Conservation (phyloP, 352 stramenopile species). For the Phytophthora constricta region DNA sequence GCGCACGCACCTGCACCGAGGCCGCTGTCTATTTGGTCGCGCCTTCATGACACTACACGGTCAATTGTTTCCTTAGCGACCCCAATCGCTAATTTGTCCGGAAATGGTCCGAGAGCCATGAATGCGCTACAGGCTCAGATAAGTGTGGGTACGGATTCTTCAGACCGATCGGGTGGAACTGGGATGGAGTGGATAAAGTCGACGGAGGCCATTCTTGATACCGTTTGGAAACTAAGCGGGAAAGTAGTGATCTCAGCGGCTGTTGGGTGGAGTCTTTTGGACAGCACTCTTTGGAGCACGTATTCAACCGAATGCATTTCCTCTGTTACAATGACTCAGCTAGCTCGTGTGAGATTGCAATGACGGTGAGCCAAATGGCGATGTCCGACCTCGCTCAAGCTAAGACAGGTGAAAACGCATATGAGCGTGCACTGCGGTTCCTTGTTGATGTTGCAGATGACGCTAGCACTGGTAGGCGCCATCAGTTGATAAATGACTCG, state of each 20-base stretch:
- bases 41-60: slow-evolving; percentile 40
- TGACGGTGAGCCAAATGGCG: slow-evolving; percentile 61
- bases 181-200: slow-evolving; percentile 68
- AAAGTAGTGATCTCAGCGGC: slow-evolving; percentile 57
- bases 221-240: slow-evolving; percentile 71
- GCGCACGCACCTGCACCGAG: slow-evolving; percentile 39
- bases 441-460: slow-evolving; percentile 41
- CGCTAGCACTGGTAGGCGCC: background rate
- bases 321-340: slow-evolving; percentile 63
- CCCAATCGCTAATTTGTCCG: slow-evolving; percentile 21
- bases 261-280: slow-evolving; percentile 63
- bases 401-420: slow-evolving; percentile 26
- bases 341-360: slow-evolving; percentile 53
- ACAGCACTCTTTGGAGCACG: slow-evolving; percentile 46
- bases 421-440: slow-evolving; percentile 41
- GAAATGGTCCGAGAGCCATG: slow-evolving; percentile 27
- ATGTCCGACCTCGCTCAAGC: slow-evolving; percentile 27
- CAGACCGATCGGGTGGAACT: slow-evolving; percentile 7
- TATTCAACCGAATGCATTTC: slow-evolving; percentile 60
- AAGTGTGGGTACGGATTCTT: slow-evolving; percentile 9
- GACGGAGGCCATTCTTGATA: slow-evolving; percentile 61
- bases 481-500: slow-evolving; percentile 43
- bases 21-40: slow-evolving; percentile 53
- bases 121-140: slow-evolving; percentile 38
- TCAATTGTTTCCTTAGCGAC: slow-evolving; percentile 35